These are phyloP conservation scores for Chamaecrista fasciculata DNA, from an alignment of 306 rosid species.

Conservation along the genomic window DNA sequence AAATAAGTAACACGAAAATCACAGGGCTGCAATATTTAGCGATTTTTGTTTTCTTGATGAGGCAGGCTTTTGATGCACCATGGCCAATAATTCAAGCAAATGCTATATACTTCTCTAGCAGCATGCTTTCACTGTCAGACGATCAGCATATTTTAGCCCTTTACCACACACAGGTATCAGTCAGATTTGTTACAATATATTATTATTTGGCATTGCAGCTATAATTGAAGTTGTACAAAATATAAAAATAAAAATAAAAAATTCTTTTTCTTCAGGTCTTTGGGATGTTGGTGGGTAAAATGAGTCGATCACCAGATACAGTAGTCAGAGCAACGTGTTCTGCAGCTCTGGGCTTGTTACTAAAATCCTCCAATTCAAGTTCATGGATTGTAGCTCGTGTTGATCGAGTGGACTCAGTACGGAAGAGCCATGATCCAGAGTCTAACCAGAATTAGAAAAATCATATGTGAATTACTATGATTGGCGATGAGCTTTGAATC, in stretches of 20 bases:
- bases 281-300: conserved; percentile 67
- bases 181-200: conserved; percentile 15
- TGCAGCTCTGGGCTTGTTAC: conserved; percentile 76
- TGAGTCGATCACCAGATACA: conserved; percentile 77
- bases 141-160: conserved; percentile 71
- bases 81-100: conserved; percentile 96
- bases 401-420: conserved; percentile 50
- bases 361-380: conserved; percentile 64
- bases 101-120: conserved; percentile 83
- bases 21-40: conserved; percentile 23
- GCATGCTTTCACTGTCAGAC: conserved; percentile 74
- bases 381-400: conserved; percentile 54
- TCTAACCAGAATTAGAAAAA: conserved; percentile 22
- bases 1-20: neutral
- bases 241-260: no score
- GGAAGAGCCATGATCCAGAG: conserved; percentile 39
- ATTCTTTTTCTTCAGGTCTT: conserved; percentile 63
- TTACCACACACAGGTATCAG: conserved; percentile 69
- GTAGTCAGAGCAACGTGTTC: conserved; percentile 88
- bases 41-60: conserved; percentile 34
- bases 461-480: neutral
- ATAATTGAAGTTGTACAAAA: conserved; percentile 21
- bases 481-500: conserved; percentile 19
- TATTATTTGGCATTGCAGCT: conserved; percentile 16
- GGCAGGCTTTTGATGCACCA: conserved; percentile 97